These are phyloP conservation scores for Cytospora mali DNA, from an alignment of 2,329 filamentous ascomycete genomes.

Conservation along the genomic window DNA sequence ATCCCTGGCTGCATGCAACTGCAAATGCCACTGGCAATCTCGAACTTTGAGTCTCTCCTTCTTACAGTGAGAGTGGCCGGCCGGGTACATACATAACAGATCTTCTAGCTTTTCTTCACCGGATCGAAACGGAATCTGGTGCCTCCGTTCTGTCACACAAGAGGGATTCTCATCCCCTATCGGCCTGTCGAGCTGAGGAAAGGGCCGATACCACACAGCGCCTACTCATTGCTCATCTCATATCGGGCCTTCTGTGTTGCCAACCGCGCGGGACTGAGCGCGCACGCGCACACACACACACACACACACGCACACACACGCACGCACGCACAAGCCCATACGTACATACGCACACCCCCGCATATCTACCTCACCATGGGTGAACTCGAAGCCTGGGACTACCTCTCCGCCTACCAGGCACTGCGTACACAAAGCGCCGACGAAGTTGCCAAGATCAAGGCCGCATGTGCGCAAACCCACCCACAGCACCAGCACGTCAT, in stretches of 20 bases:
- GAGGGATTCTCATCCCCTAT: background rate
- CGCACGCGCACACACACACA: background rate
- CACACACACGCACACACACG: background rate
- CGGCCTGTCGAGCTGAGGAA: background rate
- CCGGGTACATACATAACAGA: background rate
- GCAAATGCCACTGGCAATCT: slow-evolving; percentile 1
- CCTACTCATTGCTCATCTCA: background rate
- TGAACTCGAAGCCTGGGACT: slow-evolving; percentile 3
- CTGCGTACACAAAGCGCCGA: slow-evolving; percentile 40
- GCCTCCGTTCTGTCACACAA: background rate
- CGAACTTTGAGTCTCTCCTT: background rate
- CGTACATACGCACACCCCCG: background rate
- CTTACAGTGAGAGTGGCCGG: background rate
- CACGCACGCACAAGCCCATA: background rate
- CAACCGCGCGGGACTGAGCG: background rate
- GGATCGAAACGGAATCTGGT: background rate
- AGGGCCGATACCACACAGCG: background rate
- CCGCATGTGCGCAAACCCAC: slow-evolving; percentile 47
- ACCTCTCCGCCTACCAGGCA: slow-evolving; percentile 14
- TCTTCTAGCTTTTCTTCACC: background rate
- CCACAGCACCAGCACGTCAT: slow-evolving; percentile 43
- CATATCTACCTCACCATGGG: slow-evolving; percentile 12
- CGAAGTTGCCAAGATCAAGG: slow-evolving; percentile 47
- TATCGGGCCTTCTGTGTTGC: background rate
- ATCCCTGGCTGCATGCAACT: background rate